Conservation (phyloP, 2,329 filamentous ascomycete species). For the Penicillium paneum region DNA sequence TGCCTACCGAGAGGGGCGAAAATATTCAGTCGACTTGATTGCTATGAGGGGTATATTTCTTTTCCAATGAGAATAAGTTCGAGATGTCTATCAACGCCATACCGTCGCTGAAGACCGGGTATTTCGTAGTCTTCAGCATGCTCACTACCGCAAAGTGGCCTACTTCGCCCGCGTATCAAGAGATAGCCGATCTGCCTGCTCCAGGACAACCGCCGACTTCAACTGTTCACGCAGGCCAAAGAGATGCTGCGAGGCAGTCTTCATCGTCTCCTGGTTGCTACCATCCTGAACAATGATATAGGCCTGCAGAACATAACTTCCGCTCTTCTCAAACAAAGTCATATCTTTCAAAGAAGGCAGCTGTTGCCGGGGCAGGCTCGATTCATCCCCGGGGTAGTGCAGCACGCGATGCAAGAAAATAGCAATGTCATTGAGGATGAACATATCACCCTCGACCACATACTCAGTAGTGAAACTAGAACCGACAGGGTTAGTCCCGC, state of each 20-base stretch:
- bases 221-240: slow-evolving; percentile 54
- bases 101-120: neutral
- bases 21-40: neutral
- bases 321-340: slow-evolving; percentile 53
- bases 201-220: slow-evolving; percentile 55
- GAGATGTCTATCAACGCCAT: neutral
- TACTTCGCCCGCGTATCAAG: slow-evolving; percentile 60
- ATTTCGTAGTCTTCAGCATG: neutral
- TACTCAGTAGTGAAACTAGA: slow-evolving; percentile 57
- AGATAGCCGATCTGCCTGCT: slow-evolving; percentile 56
- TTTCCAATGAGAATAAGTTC: neutral
- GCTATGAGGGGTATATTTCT: slow-evolving; percentile 6
- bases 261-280: slow-evolving; percentile 53
- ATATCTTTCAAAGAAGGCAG: slow-evolving; percentile 48
- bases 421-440: slow-evolving; percentile 57
- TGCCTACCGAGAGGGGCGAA: neutral
- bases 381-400: slow-evolving; percentile 42
- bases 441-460: slow-evolving; percentile 55
- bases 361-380: slow-evolving; percentile 32
- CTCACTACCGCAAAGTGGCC: slow-evolving; percentile 1
- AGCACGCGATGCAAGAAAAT: slow-evolving; percentile 57
- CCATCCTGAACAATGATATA: slow-evolving; percentile 56
- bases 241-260: slow-evolving; percentile 54
- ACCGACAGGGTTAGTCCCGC: slow-evolving; percentile 9
- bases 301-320: slow-evolving; percentile 58